A percentile compares a stretch with the other conserved stretches of the same genome.
Conservation (phyloP, 352 stramenopile species). For the Pythium grandisporangium region DNA sequence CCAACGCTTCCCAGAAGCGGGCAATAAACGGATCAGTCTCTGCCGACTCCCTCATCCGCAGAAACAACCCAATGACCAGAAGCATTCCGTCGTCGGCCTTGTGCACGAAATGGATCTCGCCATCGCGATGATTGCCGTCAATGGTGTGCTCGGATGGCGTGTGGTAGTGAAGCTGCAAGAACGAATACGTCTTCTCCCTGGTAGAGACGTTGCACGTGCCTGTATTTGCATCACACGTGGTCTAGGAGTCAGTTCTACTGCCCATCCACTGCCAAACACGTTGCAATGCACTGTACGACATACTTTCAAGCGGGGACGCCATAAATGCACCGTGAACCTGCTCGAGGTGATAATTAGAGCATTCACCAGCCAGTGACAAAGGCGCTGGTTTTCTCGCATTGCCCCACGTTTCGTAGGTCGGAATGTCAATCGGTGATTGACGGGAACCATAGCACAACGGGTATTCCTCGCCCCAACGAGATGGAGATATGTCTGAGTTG, state of each 20-base stretch:
- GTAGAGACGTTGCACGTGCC: constrained; percentile 10
- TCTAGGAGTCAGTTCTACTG: too few relatives aligned
- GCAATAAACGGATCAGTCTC: constrained; percentile 7
- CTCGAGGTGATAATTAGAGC: constrained; percentile 5
- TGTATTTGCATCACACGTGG: neutral
- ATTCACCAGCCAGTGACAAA: too few relatives aligned
- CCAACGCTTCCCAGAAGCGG: constrained; percentile 2
- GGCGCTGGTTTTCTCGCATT: too few relatives aligned
- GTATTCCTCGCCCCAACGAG: too few relatives aligned
- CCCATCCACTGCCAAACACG: too few relatives aligned
- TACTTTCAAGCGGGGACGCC: too few relatives aligned
- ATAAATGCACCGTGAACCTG: constrained; percentile 15
- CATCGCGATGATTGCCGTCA: constrained; percentile 21
- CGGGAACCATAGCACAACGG: constrained; percentile 14
- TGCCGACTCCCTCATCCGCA: constrained; percentile 7
- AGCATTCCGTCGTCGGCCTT: constrained; percentile 3
- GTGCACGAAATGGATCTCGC: constrained; percentile 37
- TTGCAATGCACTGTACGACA: too few relatives aligned
- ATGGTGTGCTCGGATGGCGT: constrained; percentile 28
- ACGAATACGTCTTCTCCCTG: constrained; percentile 10
- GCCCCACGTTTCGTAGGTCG: constrained; percentile 1
- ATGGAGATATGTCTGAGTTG: too few relatives aligned
- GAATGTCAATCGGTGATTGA: constrained; percentile 22
- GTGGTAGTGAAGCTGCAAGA: constrained; percentile 25
- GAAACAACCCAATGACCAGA: constrained; percentile 14